A percentile compares a stretch with the other conserved stretches of the same genome.
phyloP scores from a whole-genome alignment of 202 grass and related monocot genomes.

The Setaria viridis region DNA sequence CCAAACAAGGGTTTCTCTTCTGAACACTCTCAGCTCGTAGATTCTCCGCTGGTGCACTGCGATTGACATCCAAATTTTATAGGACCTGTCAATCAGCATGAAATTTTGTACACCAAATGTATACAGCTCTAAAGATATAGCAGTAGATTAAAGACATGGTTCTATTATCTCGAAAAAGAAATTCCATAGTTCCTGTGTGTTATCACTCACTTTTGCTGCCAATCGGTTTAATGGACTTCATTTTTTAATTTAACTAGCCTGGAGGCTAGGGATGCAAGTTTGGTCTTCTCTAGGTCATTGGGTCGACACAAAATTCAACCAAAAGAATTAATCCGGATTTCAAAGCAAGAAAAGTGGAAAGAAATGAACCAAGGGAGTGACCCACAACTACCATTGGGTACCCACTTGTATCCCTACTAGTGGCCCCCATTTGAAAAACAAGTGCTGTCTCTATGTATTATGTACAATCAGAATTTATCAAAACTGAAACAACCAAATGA shows the following conservation, averaged over 20 bases:
- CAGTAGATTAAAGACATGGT: neutral
- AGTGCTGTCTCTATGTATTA: neutral
- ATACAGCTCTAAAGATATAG: slow-evolving; percentile 11
- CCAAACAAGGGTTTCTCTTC: slow-evolving; percentile 64
- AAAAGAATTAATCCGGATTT: neutral
- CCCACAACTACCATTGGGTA: neutral
- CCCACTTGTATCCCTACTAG: neutral
- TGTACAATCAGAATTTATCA: neutral
- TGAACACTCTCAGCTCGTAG: slow-evolving; percentile 60
- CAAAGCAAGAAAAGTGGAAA: neutral
- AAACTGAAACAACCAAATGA: neutral
- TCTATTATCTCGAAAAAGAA: neutral
- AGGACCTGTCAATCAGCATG: slow-evolving; percentile 48
- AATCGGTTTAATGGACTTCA: neutral
- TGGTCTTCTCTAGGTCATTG: neutral
- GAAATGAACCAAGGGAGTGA: neutral
- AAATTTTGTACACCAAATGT: slow-evolving; percentile 25
- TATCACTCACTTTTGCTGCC: neutral
- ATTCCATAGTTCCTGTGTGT: slow-evolving; percentile 3
- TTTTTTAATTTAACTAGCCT: neutral
- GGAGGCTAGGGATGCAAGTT: neutral
- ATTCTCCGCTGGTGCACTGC: slow-evolving; percentile 9
- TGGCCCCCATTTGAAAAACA: neutral
- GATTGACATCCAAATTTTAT: slow-evolving; percentile 47
- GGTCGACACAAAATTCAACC: neutral